Evolutionary conservation across 129 eudicot species (phyloP).

Genomic region (Dittrichia graveolens): DNA sequence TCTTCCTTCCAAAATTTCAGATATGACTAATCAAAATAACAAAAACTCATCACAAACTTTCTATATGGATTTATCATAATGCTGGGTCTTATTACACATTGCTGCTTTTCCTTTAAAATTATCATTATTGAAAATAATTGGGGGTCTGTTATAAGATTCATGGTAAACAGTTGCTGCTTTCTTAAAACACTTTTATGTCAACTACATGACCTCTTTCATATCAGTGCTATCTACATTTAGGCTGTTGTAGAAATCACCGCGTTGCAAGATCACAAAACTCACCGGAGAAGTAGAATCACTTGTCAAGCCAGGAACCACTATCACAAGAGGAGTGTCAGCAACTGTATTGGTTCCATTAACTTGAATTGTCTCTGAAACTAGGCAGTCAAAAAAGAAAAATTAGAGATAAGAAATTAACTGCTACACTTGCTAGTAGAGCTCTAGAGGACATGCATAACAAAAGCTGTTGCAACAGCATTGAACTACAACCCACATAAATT

Average conservation of each 20-base stretch:
- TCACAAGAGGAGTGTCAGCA: conserved; percentile 60
- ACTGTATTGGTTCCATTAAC: conserved; percentile 47
- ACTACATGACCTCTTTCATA: not conserved
- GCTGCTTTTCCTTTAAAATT: too few species aligned
- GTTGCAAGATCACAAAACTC: conserved; percentile 37
- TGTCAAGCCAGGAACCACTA: conserved; percentile 86
- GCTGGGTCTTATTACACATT: not conserved
- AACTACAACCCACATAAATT: conserved; percentile 2
- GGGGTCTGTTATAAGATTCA: not conserved
- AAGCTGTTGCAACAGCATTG: not conserved
- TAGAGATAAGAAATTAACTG: conserved; percentile 8
- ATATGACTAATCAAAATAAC: not conserved
- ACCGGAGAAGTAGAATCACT: conserved; percentile 79
- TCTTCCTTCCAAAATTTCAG: not conserved
- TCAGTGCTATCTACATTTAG: not conserved
- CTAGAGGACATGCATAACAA: not conserved
- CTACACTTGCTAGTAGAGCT: not conserved
- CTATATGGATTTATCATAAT: not conserved
- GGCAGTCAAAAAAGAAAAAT: not conserved
- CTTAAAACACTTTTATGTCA: not conserved
- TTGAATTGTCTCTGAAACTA: conserved; percentile 46
- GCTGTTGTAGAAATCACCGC: not conserved
- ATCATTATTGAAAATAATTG: not conserved
- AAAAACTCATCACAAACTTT: not conserved
- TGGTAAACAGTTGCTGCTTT: not conserved